Base-by-base conservation (phyloP, 2,329 filamentous ascomycete genomes). In the Fusarium ramigenum region DNA sequence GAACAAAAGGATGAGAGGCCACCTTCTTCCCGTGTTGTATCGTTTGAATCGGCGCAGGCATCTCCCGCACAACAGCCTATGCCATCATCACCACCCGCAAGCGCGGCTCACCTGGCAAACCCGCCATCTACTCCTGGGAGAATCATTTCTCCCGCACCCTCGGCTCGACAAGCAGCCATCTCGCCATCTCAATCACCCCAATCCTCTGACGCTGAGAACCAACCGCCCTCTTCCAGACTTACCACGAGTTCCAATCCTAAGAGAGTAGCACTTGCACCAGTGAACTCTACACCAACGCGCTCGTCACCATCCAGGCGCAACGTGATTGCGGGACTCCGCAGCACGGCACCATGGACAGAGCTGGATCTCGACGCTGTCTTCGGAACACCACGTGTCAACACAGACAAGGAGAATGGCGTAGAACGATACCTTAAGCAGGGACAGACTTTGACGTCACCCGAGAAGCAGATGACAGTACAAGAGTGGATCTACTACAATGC, bases 401-500 rank as follows among this genome's bases (percentile, higher is more conserved):
- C 83, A 18, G 85, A 87, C 47, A 87, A 87, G 77, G 87, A 91
- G 74, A 90, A 89, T 62, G 81, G 83, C 0, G 84, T 84, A 4
- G 84, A 84, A 23, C 82, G 83, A 15, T 83, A 90, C 32, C 80
- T 92, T 21, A 85, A 84, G 63, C 85, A 87, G 43, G 90, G 89
- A 18, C 86, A 86, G 1, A 88, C 88, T 19, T 83, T 99, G 60
- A 92, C 89, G 5, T 93, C 88, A 60, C 89, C 91, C 0, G 96
- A 98, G 84, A 95, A 93, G 85, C 86, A 88, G 42, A 97, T 99
- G 95, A 96, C 91, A 9, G 94, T 98, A 0, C 94, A 97, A 81
- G 91, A 98, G 81, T 99, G 96, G 94, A 93, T 99, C 43, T 86
- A 91, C 65, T 89, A 92, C 82, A 95, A 96, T 75, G 96, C 96